These are phyloP conservation scores for Fusarium lyarnte DNA, from an alignment of 2,329 filamentous ascomycete genomes.

Conservation along the genomic window DNA sequence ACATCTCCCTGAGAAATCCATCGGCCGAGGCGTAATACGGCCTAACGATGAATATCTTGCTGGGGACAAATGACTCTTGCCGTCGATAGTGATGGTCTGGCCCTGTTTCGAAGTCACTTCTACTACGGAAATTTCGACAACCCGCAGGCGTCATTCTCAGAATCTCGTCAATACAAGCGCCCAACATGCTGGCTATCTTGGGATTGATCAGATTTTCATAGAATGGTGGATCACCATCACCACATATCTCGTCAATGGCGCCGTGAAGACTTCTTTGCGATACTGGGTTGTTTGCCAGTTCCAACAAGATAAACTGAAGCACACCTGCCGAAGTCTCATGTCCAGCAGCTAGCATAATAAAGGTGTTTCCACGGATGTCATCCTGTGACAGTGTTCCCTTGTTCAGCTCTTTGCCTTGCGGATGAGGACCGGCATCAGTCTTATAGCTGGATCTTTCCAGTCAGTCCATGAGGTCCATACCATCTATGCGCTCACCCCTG, in stretches of 20 bases:
- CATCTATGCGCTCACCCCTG: slow-evolving; percentile 50
- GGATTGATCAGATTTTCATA: slow-evolving; percentile 74
- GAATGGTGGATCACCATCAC: slow-evolving; percentile 62
- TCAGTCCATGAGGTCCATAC: slow-evolving; percentile 64
- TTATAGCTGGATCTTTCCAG: slow-evolving; percentile 56
- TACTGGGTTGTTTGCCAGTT: slow-evolving; percentile 71
- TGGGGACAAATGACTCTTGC: slow-evolving; percentile 68
- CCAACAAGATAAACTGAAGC: slow-evolving; percentile 75
- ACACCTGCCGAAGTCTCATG: slow-evolving; percentile 84
- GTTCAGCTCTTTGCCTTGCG: slow-evolving; percentile 25
- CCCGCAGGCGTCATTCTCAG: slow-evolving; percentile 76
- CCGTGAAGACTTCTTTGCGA: slow-evolving; percentile 73
- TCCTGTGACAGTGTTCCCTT: slow-evolving; percentile 61
- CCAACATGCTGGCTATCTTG: slow-evolving; percentile 75
- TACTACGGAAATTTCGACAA: slow-evolving; percentile 76
- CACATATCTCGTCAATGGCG: slow-evolving; percentile 74
- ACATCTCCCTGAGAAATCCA: slow-evolving; percentile 70
- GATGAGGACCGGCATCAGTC: neutral
- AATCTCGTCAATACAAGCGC: slow-evolving; percentile 81
- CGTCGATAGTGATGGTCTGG: slow-evolving; percentile 69
- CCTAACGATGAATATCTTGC: slow-evolving; percentile 62
- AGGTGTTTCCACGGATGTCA: slow-evolving; percentile 79
- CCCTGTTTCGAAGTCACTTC: slow-evolving; percentile 56
- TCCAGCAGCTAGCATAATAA: slow-evolving; percentile 75
- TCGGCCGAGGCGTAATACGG: slow-evolving; percentile 65